Base-by-base conservation (phyloP, 108 stramenopile genomes). In the Skeletonema menzelii region DNA sequence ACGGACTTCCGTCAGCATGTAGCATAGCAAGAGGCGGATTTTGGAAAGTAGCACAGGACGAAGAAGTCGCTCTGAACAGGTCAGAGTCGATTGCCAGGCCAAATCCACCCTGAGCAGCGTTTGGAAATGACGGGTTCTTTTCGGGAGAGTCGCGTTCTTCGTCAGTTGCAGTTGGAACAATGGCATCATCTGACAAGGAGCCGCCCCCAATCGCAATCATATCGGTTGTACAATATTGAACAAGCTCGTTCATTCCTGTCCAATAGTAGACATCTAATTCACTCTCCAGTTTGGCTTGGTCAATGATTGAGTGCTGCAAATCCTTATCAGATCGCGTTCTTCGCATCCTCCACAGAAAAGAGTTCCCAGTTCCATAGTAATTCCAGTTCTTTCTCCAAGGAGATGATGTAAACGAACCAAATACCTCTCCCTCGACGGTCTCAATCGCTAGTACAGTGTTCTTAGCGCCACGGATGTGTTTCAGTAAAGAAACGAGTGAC, bases 341-440 rank as follows among this genome's bases (percentile, higher is more conserved):
- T 42, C 89, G 70, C 91, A 92, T 92, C 53, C 81, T 72, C 87
- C 88, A 92, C 4, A 92, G 69, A 74, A 90, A 88, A 12, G 86
- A 82, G 24, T 87, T 84, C 6, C 84, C 85, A n/a, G 76, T 85
- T 27, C 91, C 91, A 56, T 73, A 92, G 53, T 87, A 90, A 15
- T 74, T 73, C 69, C 69, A 82, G 73, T 81, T 75, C 42, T 73
- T 87, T 17, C 85, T 69, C 91, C 91, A 92, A 8, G 83, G 65
- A 1, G 70, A 59, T 1, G 86, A 82, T 6, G 86, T 88, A 69
- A 88, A 94, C 27, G 64, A 81, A 32, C 92, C 92, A 86, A 94
- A 90, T 4, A 94, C 92, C 66, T 94, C 79, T 14, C 93, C 93
- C 8, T 86, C 80, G 3, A 86, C 77, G 2, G 89, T 94, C 63